Base-by-base conservation (phyloP, 345 rosid species). In the Anacardium occidentale region DNA sequence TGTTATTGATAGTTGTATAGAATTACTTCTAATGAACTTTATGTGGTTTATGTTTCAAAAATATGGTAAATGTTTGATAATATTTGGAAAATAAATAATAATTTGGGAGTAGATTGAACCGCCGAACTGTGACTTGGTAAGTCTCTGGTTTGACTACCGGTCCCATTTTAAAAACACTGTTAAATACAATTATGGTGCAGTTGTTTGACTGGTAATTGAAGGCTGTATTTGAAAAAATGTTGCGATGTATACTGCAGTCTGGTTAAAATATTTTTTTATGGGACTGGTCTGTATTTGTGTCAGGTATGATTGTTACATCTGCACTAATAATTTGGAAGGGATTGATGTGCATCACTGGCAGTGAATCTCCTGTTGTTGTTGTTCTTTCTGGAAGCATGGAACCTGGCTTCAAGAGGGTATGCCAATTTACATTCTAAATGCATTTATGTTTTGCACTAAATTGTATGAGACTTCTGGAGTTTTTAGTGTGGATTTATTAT, bases 311-410 rank as follows among this genome's bases (percentile, higher is more conserved):
- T 67, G 97, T 93, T 48, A 91, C 99, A 9, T 96, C 97, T 51
- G 99, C 98, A 15, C 76, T 96, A 45, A 93, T 96, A 68, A 90
- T 93, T 84, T 93, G 99, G 99, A 93, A 93, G 85, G 88, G 85
- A 0, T 82, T 96, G 87, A 91, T 96, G 94, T 93, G 98, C 79
- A 34, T 93, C 53, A 96, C 98, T 50, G 98, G 98, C n/a, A 91
- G 93, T 73, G 98, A 96, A 81, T 96, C 98, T 45, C 98, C 98
- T n/a, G 95, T 96, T 8, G 98, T 96, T 37, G 98, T 93, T 62
- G 95, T 96, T 79, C 98, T 93, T 64, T 96, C 99, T 5, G 99
- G 85, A 80, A 96, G 99, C 74, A 96, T 96, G 99, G 99, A 96
- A 79, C 99, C 98, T 63, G 99, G 95, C 42, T 93, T 96, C 84